Evolutionary conservation across 2,329 filamentous ascomycete species (phyloP).

Genomic region (Thielaviopsis punctulata): DNA sequence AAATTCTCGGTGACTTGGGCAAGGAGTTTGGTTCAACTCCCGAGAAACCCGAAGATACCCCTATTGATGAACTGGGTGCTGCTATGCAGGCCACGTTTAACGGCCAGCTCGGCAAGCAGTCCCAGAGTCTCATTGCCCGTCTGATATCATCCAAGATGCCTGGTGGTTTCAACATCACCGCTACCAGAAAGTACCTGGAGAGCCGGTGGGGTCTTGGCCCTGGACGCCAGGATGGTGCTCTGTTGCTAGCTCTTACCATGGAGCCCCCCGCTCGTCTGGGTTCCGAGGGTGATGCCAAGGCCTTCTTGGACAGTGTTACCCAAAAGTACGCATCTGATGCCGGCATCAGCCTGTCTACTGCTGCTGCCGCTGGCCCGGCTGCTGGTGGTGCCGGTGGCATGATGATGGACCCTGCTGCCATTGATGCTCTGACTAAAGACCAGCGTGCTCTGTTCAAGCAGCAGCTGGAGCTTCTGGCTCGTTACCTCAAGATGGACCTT

Average conservation of each 20-base stretch:
- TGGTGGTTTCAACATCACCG: conserved; percentile 96
- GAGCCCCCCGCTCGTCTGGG: conserved; percentile 79
- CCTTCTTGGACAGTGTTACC: conserved; percentile 71
- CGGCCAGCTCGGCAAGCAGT: conserved; percentile 93
- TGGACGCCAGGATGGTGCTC: conserved; percentile 78
- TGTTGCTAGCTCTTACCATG: conserved; percentile 80
- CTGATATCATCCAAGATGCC: conserved; percentile 99
- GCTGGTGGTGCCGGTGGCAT: conserved; percentile 62
- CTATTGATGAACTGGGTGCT: conserved; percentile 84
- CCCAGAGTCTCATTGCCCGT: conserved; percentile 78
- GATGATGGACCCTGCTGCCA: conserved; percentile 98
- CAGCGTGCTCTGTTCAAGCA: conserved; percentile 95
- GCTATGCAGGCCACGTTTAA: conserved; percentile 98
- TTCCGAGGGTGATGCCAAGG: conserved; percentile 80
- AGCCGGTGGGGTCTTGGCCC: conserved; percentile 76
- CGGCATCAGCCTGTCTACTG: conserved; percentile 68
- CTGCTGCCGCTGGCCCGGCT: conserved; percentile 55
- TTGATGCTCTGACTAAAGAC: conserved; percentile 94
- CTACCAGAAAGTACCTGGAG: conserved; percentile 87
- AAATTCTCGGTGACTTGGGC: conserved; percentile 91
- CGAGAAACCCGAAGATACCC: conserved; percentile 95
- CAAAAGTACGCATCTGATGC: conserved; percentile 78
- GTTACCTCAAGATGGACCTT: conserved; percentile 94
- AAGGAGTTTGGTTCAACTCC: conserved; percentile 98
- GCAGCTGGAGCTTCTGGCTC: conserved; percentile 83